Base-by-base conservation (phyloP, 108 stramenopile genomes). In the Nitzschia sp. region DNA sequence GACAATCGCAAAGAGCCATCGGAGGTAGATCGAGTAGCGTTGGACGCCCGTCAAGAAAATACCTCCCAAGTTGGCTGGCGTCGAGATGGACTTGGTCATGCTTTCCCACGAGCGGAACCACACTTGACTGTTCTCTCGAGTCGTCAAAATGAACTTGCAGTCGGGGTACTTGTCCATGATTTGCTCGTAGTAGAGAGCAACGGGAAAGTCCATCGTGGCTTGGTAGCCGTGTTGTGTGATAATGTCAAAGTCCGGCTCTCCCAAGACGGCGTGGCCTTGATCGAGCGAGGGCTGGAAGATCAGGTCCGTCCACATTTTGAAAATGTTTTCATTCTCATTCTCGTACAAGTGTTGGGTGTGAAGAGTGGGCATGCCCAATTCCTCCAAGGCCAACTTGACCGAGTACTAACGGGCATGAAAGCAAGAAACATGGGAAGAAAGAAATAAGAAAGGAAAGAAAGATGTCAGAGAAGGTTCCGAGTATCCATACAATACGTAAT, bases 271-370 rank as follows among this genome's bases (percentile, higher is more conserved):
- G 53, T 84, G 68, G 32, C 78, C 63, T 26, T 45, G n/a, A 8
- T 79, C 44, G 33, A 86, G 74, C 54, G 82, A 76, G 38, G 81
- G 82, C 53, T 73, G 36, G 58, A 91, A 91, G 50, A 91, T 69
- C 16, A 62, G 38, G 26, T 85, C 61, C 22, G 66, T 64, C 69
- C 85, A 84, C 71, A 85, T 80, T 28, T 76, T 41, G 45, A 88
- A 76, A 59, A 91, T 81, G 34, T 72, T 67, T 0, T 65, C 60
- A 54, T 86, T 73, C 25, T 61, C 60, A 2, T n/a, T 13, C 52
- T 91, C 87, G 71, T 88, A 88, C 54, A 91, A 66, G 71, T 91
- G 90, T 60, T 91, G 90, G 0, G 90, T 91, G 72, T 91, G 90
- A 52, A 91, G 62, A 1, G 87, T 85, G 5, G 81, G 81, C 47